Base-by-base conservation (phyloP, 305 asterid genomes). In the Fraxinus baroniana region DNA sequence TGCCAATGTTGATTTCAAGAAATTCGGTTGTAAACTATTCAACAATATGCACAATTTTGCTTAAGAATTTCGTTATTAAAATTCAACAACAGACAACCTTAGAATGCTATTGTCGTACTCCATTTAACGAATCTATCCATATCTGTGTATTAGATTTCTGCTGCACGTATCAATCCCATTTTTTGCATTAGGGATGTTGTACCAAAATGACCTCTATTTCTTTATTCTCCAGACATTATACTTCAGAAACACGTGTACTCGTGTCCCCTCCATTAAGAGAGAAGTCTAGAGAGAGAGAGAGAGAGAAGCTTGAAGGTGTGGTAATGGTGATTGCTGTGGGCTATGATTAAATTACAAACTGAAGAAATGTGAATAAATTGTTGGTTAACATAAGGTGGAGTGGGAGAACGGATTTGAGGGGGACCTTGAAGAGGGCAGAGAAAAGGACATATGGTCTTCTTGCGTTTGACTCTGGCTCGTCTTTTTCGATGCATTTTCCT, bases 361-460 rank as follows among this genome's bases (percentile, higher is more conserved):
- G 60, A 49, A 49, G 60, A 49, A 49, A 49, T 49, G 20, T 49
- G 20, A 49, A 49, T 10, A 49, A 4, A 49, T 3, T 49, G 86
- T 83, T 81, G 87, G 87, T 83, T 85, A 83, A 79, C 78, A 80
- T 24, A 24, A 66, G 91, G 87, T 89, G 83, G 91, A 89, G 91
- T 89, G 87, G 90, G 74, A 87, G 87, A 89, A 89, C 91, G 91
- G 90, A 89, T 83, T 87, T 85, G 87, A 84, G 89, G 87, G 82
- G 91, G 89, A 87, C 87, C 89, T 87, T 37, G 49, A 66, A 17
- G 68, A 32, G 64, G 37, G 49, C 33, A 60, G 75, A 77, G 88
- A 86, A 74, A 55, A 82, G 85, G 83, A 87, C 82, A 79, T 85
- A 78, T 86, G 86, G 88, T 86, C 88, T 88, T 83, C 91, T 88